Percentiles rank a stretch among this genome's conserved stretches.
These are phyloP conservation scores for Monosporascus sp. DNA, from an alignment of 2,329 filamentous ascomycete genomes.

Conservation along the genomic window DNA sequence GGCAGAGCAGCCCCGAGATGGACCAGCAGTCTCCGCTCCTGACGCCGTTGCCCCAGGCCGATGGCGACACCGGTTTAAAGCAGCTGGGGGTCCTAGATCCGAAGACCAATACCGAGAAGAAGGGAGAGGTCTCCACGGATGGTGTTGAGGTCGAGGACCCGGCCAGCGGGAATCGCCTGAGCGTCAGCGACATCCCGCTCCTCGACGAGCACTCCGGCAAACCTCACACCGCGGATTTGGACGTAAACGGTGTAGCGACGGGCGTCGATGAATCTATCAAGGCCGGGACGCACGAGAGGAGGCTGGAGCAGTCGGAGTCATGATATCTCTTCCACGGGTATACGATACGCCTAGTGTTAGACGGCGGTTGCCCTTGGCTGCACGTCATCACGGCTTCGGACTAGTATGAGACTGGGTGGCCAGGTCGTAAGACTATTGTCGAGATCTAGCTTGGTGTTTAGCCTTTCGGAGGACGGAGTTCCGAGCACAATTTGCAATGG, in stretches of 20 bases:
- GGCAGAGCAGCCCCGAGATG: conserved; percentile 62
- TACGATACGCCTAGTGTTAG: neutral
- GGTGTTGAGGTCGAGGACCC: conserved; percentile 21
- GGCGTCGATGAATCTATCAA: conserved; percentile 29
- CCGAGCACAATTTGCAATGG: neutral
- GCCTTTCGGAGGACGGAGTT: neutral
- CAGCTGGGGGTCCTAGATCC: conserved; percentile 14
- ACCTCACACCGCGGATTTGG: neutral
- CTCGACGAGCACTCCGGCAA: conserved; percentile 39
- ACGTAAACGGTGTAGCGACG: neutral
- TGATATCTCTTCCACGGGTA: neutral
- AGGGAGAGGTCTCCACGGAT: conserved; percentile 1
- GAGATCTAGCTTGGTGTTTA: neutral
- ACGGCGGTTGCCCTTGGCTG: too few species aligned
- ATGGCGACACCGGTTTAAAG: conserved; percentile 13
- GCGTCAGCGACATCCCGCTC: conserved; percentile 53
- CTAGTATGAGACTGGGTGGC: too few species aligned
- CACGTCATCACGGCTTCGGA: neutral
- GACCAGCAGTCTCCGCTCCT: conserved; percentile 32
- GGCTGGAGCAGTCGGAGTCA: conserved; percentile 13
- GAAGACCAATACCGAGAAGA: neutral
- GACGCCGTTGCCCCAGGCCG: conserved; percentile 27
- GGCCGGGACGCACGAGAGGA: conserved; percentile 45
- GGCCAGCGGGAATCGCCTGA: conserved; percentile 18
- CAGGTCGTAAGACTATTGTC: too few species aligned